phyloP scores from a whole-genome alignment of 441 rosid genomes.

The Flueggea neowawraea region DNA sequence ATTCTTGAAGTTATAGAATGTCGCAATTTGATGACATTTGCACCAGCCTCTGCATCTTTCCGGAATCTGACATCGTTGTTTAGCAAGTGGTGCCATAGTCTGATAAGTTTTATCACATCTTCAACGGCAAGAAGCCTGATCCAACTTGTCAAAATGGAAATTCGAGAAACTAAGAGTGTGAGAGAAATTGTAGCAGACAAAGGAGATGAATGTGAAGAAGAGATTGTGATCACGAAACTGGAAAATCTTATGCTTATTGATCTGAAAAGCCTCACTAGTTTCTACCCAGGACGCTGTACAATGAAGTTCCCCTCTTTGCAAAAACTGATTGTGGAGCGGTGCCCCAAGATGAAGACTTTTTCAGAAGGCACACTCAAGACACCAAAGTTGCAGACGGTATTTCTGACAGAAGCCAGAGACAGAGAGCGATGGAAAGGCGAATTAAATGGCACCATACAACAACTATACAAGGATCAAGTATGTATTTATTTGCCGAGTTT shows the following conservation, averaged over 20 bases:
- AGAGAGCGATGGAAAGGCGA: conserved; percentile 1
- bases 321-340: neutral
- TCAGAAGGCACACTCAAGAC: conserved; percentile 4
- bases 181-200: neutral
- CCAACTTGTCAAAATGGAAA: neutral
- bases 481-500: neutral
- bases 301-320: conserved; percentile 12
- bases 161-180: neutral
- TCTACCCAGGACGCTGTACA: neutral
- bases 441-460: conserved; percentile 3
- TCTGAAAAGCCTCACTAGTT: conserved; percentile 1
- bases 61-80: neutral
- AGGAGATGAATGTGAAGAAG: neutral
- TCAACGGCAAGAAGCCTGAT: neutral
- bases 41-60: neutral
- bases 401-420: neutral
- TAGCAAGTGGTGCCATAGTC: neutral
- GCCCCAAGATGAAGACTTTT: conserved; percentile 11
- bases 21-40: neutral
- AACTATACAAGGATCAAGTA: neutral
- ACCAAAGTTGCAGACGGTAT: conserved; percentile 10
- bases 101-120: neutral
- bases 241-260: neutral
- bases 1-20: neutral
- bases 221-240: neutral